Conservation (phyloP, 1,284 basidiomycete genomes). For the Paramarasmius palmivorus region DNA sequence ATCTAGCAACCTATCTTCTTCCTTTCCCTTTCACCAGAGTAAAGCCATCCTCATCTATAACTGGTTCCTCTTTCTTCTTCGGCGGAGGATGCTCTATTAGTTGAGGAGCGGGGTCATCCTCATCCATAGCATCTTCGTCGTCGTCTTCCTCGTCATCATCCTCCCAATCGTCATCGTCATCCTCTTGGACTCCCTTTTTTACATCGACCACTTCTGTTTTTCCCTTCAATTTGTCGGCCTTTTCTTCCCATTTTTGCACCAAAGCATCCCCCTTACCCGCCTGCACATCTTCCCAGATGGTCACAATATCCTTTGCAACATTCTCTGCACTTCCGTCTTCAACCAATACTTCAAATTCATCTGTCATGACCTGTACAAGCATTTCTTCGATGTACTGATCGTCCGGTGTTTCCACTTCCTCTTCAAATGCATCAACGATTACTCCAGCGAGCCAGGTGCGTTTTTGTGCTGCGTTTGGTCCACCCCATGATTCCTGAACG, state of each 20-base stretch:
- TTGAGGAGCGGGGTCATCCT: background rate
- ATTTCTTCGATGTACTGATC: constrained; percentile 15
- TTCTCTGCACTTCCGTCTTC: constrained; percentile 16
- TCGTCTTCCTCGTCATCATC: constrained; percentile 4
- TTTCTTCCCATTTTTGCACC: constrained; percentile 10
- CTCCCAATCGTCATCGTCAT: background rate
- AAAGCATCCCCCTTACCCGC: constrained; percentile 7
- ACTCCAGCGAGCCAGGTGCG: constrained; percentile 15
- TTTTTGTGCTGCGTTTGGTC: constrained; percentile 14
- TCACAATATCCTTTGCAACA: constrained; percentile 13
- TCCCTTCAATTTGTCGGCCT: constrained; percentile 14
- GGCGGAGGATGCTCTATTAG: background rate
- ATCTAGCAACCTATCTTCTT: background rate
- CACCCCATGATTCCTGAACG: constrained; percentile 16
- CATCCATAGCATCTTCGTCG: constrained; percentile 1
- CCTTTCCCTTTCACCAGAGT: constrained; percentile 3
- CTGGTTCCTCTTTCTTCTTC: background rate
- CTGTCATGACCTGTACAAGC: constrained; percentile 14
- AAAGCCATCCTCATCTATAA: constrained; percentile 1
- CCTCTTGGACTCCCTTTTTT: background rate
- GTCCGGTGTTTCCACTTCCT: constrained; percentile 9
- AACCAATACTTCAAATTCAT: constrained; percentile 14
- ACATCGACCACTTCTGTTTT: background rate
- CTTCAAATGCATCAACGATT: constrained; percentile 15
- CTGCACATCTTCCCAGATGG: constrained; percentile 8